Conservation (phyloP, 495 filamentous ascomycete genomes). For the Trichoderma virens region DNA sequence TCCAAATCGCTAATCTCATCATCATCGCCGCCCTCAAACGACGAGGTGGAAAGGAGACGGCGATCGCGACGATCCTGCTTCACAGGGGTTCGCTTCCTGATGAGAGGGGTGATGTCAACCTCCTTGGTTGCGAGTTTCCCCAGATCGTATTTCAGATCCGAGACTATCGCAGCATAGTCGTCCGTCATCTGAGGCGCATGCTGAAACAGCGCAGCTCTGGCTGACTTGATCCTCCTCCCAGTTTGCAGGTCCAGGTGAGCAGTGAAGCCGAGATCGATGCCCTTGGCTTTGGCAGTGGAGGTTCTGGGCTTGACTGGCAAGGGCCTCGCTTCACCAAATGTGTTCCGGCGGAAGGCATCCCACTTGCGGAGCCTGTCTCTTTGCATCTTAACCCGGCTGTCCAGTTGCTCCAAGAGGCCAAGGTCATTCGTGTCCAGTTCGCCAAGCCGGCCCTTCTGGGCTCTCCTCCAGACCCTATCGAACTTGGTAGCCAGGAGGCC, state of each 20-base stretch:
- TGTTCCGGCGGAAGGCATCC: slow-evolving; percentile 55
- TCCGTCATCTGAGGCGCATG: slow-evolving; percentile 19
- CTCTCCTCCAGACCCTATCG: slow-evolving; percentile 56
- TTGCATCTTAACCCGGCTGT: slow-evolving; percentile 52
- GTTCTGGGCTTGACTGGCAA: slow-evolving; percentile 12
- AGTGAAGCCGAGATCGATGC: slow-evolving; percentile 42
- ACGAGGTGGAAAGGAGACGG: not conserved
- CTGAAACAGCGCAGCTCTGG: not conserved
- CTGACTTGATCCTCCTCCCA: not conserved
- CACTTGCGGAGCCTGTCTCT: slow-evolving; percentile 58
- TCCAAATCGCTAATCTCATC: slow-evolving; percentile 4
- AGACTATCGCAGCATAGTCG: slow-evolving; percentile 38
- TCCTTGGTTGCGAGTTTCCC: slow-evolving; percentile 1
- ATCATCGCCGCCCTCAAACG: not conserved
- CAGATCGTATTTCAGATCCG: slow-evolving; percentile 34
- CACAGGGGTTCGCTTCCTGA: not conserved
- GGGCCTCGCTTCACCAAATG: slow-evolving; percentile 30
- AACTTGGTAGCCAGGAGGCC: slow-evolving; percentile 57
- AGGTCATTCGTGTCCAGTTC: slow-evolving; percentile 38
- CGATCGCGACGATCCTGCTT: slow-evolving; percentile 1
- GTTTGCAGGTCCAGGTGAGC: slow-evolving; percentile 34
- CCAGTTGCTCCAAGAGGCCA: slow-evolving; percentile 54
- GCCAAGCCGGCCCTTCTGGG: slow-evolving; percentile 45
- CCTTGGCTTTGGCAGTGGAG: slow-evolving; percentile 17
- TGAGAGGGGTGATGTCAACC: slow-evolving; percentile 4